Percentiles rank a stretch among this genome's conserved stretches.
Conservation (phyloP, 2,329 filamentous ascomycete species). For the Endocalyx cinctus region DNA sequence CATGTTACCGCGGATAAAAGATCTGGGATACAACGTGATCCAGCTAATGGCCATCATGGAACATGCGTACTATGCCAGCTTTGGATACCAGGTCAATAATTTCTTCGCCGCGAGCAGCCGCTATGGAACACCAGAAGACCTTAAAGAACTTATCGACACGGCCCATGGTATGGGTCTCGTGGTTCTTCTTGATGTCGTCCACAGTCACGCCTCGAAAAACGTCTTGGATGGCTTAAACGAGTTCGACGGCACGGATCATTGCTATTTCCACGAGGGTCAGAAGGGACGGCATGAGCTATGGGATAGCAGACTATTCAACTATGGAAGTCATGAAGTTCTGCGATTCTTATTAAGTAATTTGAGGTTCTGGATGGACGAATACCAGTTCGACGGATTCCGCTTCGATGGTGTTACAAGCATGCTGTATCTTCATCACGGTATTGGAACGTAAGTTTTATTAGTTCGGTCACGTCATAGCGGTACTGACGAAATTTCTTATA, state of each 20-base stretch:
- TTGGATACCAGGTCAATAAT: constrained; percentile 97
- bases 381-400: constrained; percentile 91
- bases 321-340: constrained; percentile 88
- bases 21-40: constrained; percentile 92
- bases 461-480: neutral
- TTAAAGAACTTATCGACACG: constrained; percentile 95
- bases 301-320: constrained; percentile 97
- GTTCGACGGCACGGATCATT: constrained; percentile 91
- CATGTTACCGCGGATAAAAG: constrained; percentile 85
- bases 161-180: constrained; percentile 88
- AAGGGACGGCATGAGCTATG: constrained; percentile 88
- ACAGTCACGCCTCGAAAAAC: constrained; percentile 98
- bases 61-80: constrained; percentile 98
- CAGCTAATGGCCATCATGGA: constrained; percentile 99
- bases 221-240: constrained; percentile 91
- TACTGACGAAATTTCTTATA: constrained; percentile 36
- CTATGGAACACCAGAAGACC: constrained; percentile 87
- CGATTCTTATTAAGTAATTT: constrained; percentile 95
- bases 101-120: constrained; percentile 97
- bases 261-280: constrained; percentile 86
- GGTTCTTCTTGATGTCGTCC: constrained; percentile 90
- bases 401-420: constrained; percentile 99
- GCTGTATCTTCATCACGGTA: constrained; percentile 93
- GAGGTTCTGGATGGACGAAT: constrained; percentile 99
- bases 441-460: constrained; percentile 71